Conservation (phyloP, 75 land plant species). For the Chamaecyparis obtusa region DNA sequence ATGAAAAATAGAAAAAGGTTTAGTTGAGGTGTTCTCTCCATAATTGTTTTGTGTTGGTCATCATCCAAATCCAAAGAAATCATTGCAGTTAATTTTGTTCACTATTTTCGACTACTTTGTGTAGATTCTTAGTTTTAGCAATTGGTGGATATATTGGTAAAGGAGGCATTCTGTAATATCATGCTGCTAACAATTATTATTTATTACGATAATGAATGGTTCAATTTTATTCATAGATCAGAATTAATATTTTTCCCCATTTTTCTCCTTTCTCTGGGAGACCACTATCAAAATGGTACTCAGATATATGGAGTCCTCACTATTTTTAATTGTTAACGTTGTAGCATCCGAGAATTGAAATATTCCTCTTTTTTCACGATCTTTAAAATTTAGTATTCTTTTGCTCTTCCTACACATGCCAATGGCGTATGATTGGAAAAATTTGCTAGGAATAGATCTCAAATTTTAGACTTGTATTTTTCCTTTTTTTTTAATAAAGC, state of each 20-base stretch:
- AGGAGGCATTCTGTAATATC: not conserved
- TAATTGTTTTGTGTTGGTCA: not conserved
- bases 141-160: not conserved
- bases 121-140: not conserved
- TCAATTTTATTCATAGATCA: not conserved
- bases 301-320: not conserved
- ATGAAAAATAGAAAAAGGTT: not conserved
- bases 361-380: not conserved
- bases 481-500: not conserved
- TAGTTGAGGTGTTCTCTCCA: not conserved
- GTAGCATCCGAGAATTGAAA: not conserved
- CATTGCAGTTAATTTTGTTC: not conserved
- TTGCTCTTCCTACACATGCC: not conserved
- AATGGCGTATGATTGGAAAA: not conserved
- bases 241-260: not conserved
- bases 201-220: not conserved
- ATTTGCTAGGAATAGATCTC: not conserved
- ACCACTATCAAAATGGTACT: not conserved
- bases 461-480: not conserved
- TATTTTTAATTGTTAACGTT: not conserved
- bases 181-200: not conserved
- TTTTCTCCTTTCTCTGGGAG: not conserved
- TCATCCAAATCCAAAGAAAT: not conserved
- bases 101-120: not conserved
- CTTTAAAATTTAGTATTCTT: not conserved